phyloP scores from a whole-genome alignment of 2,329 filamentous ascomycete species.

The Pseudocercospora musae region DNA sequence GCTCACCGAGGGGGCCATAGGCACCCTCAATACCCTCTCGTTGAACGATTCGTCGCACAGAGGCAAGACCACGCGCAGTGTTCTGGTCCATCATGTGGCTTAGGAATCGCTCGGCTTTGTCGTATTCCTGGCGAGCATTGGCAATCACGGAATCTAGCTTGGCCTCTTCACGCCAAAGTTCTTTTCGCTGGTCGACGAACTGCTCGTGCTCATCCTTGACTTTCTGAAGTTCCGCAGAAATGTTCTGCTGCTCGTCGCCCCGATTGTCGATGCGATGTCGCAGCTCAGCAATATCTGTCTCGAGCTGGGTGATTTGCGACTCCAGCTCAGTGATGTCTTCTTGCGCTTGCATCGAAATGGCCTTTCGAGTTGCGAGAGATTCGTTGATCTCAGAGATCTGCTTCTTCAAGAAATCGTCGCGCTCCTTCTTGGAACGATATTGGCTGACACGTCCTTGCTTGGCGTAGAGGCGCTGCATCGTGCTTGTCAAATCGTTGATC shows the following conservation, averaged over 20 bases:
- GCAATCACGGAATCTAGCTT: conserved; percentile 74
- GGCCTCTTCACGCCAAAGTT: conserved; percentile 84
- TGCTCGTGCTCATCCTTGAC: conserved; percentile 76
- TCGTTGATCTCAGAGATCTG: conserved; percentile 78
- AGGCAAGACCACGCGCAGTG: conserved; percentile 81
- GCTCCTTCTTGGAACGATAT: conserved; percentile 83
- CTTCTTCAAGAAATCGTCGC: conserved; percentile 75
- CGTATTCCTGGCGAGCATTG: conserved; percentile 72
- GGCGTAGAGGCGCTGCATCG: conserved; percentile 74
- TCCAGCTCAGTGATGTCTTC: conserved; percentile 77
- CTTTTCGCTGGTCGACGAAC: conserved; percentile 80
- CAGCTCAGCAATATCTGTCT: conserved; percentile 68
- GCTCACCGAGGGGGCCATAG: conserved; percentile 87
- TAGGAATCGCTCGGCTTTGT: conserved; percentile 72
- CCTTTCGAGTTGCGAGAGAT: conserved; percentile 74
- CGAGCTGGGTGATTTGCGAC: conserved; percentile 65
- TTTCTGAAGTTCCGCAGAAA: conserved; percentile 70
- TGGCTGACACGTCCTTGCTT: conserved; percentile 88
- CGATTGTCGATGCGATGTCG: conserved; percentile 74
- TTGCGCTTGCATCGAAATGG: conserved; percentile 76
- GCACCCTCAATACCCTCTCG: conserved; percentile 79
- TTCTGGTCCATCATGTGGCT: conserved; percentile 85
- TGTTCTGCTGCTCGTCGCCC: conserved; percentile 66
- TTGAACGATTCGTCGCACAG: conserved; percentile 76
- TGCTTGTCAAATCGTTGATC: conserved; percentile 72